These are phyloP conservation scores for Sisymbrium altissimum DNA, from an alignment of 345 rosid genomes.

Conservation along the genomic window DNA sequence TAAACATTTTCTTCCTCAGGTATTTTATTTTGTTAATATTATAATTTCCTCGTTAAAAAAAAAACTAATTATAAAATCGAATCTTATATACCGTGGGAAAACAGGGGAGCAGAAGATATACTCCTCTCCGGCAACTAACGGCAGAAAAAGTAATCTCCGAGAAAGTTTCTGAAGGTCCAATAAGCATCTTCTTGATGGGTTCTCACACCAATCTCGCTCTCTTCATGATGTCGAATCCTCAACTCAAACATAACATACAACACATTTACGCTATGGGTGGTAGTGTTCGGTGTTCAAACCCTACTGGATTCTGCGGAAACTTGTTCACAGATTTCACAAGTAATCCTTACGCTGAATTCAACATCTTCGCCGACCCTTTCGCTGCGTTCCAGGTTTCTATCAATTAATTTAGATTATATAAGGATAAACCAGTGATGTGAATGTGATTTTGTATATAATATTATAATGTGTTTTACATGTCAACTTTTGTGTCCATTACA, in stretches of 20 bases:
- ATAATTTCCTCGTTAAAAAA: not conserved
- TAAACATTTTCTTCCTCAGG: constrained; percentile 83
- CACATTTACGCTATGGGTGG: constrained; percentile 88
- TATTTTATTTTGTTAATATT: not conserved
- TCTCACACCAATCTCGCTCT: constrained; percentile 74
- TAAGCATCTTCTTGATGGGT: constrained; percentile 52
- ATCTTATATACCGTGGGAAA: not conserved
- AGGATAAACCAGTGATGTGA: too few relatives aligned
- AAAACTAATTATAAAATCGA: not conserved
- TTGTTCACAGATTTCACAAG: constrained; percentile 58
- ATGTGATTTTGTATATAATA: too few relatives aligned
- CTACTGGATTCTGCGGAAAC: constrained; percentile 64
- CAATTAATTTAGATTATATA: not conserved
- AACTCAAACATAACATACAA: constrained; percentile 65
- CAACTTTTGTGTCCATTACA: constrained; percentile 16
- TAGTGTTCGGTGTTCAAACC: constrained; percentile 60
- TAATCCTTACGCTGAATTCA: constrained; percentile 89
- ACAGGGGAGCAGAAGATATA: constrained; percentile 76
- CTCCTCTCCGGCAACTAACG: constrained; percentile 70
- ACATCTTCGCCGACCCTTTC: constrained; percentile 80
- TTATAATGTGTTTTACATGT: not conserved
- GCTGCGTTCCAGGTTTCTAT: constrained; percentile 76
- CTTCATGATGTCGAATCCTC: constrained; percentile 74
- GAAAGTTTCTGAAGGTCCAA: constrained; percentile 64
- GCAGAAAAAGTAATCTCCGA: constrained; percentile 75